Evolutionary conservation across 208 protist genomes (phyloP), one percentile per base, ranked within the genome.

Genomic region (Leishmania martiniquensis): DNA sequence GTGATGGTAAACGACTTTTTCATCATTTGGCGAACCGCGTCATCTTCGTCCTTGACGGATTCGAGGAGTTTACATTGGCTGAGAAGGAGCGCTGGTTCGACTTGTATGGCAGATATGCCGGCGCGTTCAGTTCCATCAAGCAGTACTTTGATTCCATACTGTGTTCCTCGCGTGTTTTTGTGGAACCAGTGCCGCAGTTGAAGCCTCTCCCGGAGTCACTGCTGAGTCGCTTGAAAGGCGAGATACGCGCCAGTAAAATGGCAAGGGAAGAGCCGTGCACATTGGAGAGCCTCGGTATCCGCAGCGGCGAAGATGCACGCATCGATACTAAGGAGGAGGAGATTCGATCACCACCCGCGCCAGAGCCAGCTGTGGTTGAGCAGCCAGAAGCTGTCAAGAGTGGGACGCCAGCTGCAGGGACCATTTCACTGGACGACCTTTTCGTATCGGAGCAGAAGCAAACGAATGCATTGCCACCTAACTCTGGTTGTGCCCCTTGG

Each of bases 1-100:
- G 80, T 22, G 92, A 96, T 47, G 89, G 85, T 0, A 96, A 96
- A 67, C 75, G 57, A 7, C 66, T 94, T 0, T 95, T 92, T 74
- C 84, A 93, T 65, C 57, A 91, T 3, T 83, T 94, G 47, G 90
- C 92, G 6, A 89, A 89, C 44, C 81, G 88, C n/a, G 68, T 90
- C 22, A 83, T 94, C 39, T 91, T 87, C 54, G 72, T 93, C 20
- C 81, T 96, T 45, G 84, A 91, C 47, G 85, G 83, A 4, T 96
- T 96, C 55, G 77, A 77, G 62, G 84, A 92, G 25, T 84, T 93
- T 37, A 47, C 82, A 4, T n/a, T 91, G 45, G 49, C 80, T 0
- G 62, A 83, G 49, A 91, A 96, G 71, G 75, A 81, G 62, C 57
- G 67, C 55, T 96, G 92, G 90, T 67, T 91, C 25, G 52, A 72